A percentile compares a stretch with the other conserved stretches of the same genome.
These are phyloP conservation scores for Solanum dulcamara DNA, from an alignment of 257 asterid species.

Conservation along the genomic window DNA sequence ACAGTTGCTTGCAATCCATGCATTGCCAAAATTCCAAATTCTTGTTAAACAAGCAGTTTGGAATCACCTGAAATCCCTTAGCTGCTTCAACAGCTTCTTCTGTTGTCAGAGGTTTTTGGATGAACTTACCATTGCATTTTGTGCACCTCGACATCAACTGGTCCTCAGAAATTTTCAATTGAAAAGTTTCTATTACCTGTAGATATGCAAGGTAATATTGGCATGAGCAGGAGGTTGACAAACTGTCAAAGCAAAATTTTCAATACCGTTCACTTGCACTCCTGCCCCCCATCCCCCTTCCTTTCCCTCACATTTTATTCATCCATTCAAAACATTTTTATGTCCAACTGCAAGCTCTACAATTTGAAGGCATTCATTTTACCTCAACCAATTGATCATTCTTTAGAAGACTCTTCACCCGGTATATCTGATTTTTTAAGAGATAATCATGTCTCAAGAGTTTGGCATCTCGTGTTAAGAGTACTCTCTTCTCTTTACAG, in stretches of 20 bases:
- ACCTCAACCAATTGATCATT: conserved; percentile 87
- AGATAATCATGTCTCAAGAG: conserved; percentile 68
- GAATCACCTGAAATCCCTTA: conserved; percentile 92
- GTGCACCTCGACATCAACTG: conserved; percentile 88
- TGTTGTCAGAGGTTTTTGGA: conserved; percentile 81
- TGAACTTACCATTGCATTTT: conserved; percentile 83
- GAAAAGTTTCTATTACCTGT: conserved; percentile 75
- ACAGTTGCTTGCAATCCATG: conserved; percentile 84
- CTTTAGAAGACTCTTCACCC: conserved; percentile 62
- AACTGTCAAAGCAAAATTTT: not conserved
- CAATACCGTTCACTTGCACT: not conserved
- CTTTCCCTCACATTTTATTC: not conserved
- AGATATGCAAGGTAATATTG: not conserved
- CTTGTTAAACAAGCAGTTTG: conserved; percentile 74
- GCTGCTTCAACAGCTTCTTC: conserved; percentile 93
- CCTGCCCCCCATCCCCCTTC: not conserved
- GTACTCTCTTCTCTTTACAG: conserved; percentile 66
- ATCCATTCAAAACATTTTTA: not conserved
- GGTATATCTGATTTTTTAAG: conserved; percentile 68
- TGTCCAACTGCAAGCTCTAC: not conserved
- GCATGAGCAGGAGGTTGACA: not conserved
- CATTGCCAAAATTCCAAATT: conserved; percentile 90
- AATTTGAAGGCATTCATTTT: conserved; percentile 1
- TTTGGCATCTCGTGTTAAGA: conserved; percentile 84
- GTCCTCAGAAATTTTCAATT: conserved; percentile 60